Percentiles rank a stretch among this genome's conserved stretches.
Evolutionary conservation across 2,329 filamentous ascomycete genomes (phyloP).

Genomic region (Colletotrichum neosansevieriae): DNA sequence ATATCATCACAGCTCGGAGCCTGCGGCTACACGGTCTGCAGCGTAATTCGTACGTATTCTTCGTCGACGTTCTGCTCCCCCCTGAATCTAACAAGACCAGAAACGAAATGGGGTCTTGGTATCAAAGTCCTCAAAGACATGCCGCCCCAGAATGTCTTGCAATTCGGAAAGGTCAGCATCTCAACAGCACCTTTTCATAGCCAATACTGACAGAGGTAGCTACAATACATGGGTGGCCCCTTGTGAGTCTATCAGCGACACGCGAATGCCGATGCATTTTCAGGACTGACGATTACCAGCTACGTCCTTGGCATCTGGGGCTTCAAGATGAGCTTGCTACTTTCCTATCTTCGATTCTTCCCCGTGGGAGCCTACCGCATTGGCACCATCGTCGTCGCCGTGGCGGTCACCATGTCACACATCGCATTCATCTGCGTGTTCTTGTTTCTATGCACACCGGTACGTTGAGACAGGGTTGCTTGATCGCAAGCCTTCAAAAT

Average conservation of each 20-base stretch:
- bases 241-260: constrained; percentile 50
- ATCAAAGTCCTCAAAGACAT: constrained; percentile 51
- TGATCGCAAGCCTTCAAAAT: accelerated
- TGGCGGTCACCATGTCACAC: constrained; percentile 52
- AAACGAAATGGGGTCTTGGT: constrained; percentile 59
- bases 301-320: constrained; percentile 57
- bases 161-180: constrained; percentile 50
- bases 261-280: neutral
- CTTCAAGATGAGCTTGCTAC: constrained; percentile 60
- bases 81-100: constrained; percentile 42
- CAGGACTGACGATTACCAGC: constrained; percentile 42
- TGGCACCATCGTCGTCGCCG: constrained; percentile 49
- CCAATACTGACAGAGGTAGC: constrained; percentile 23
- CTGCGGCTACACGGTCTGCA: constrained; percentile 52
- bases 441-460: constrained; percentile 52
- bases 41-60: constrained; percentile 50
- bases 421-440: constrained; percentile 53
- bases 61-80: neutral
- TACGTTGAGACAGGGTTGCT: constrained; percentile 6
- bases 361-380: constrained; percentile 51
- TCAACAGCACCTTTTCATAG: accelerated
- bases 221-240: constrained; percentile 56
- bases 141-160: constrained; percentile 51
- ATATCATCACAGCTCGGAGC: constrained; percentile 44
- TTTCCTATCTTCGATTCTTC: constrained; percentile 59